A percentile compares a stretch with the other conserved stretches of the same genome.
Conservation (phyloP, 1,284 basidiomycete genomes). For the Retiboletus flavoniger region DNA sequence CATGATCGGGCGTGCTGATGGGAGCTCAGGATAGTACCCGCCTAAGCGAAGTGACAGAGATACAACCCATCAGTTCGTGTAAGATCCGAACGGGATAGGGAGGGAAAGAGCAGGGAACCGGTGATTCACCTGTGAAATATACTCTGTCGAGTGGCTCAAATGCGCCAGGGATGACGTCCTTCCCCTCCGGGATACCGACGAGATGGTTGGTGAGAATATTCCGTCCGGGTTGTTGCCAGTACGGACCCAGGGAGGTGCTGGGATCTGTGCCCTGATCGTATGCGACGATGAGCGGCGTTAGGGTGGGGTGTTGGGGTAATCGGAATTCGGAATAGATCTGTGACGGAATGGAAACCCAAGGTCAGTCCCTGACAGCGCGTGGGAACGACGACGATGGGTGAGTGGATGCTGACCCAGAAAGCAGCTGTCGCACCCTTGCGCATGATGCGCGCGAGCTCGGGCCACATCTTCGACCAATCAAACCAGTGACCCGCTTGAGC, state of each 20-base stretch:
- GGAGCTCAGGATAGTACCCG: conserved; percentile 45
- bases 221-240: conserved; percentile 80
- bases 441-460: conserved; percentile 63
- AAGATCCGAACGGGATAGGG: neutral
- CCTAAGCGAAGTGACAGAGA: conserved; percentile 21
- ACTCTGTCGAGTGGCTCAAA: conserved; percentile 48
- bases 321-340: conserved; percentile 81
- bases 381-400: neutral
- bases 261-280: conserved; percentile 61
- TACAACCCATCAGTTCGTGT: neutral
- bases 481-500: conserved; percentile 91
- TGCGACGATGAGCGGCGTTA: conserved; percentile 57
- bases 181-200: conserved; percentile 62
- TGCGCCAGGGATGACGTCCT: conserved; percentile 33
- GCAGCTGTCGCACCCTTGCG: conserved; percentile 70
- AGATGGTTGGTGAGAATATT: conserved; percentile 71
- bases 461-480: conserved; percentile 72
- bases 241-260: conserved; percentile 58
- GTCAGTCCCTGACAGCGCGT: neutral
- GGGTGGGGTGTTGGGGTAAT: conserved; percentile 56
- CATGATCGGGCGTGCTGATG: conserved; percentile 45
- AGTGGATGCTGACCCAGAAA: conserved; percentile 59
- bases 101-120: neutral
- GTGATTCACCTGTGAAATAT: conserved; percentile 51
- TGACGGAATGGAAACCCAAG: neutral